A percentile compares a stretch with the other conserved stretches of the same genome.
Conservation (phyloP, 805 yeast genomes). For the Wickerhamomyces bisporus region DNA sequence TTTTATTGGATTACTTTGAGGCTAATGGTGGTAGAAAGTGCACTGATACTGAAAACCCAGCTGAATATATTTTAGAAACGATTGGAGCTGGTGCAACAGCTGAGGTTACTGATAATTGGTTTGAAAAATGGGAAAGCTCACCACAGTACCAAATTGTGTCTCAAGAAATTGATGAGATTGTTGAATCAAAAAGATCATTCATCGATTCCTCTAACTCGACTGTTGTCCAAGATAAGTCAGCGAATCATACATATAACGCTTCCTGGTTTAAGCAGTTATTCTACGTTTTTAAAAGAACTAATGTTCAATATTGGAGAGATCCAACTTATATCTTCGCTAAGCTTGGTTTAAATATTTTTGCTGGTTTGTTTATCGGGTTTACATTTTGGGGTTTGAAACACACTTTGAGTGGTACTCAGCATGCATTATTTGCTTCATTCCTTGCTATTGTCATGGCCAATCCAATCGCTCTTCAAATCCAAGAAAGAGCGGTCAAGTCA, state of each 20-base stretch:
- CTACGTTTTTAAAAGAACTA: slow-evolving; percentile 36
- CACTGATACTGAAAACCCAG: slow-evolving; percentile 47
- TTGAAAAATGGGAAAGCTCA: slow-evolving; percentile 38
- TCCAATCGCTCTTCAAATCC: slow-evolving; percentile 57
- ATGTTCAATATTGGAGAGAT: slow-evolving; percentile 50
- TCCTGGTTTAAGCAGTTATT: slow-evolving; percentile 40
- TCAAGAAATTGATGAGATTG: slow-evolving; percentile 24
- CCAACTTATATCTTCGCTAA: slow-evolving; percentile 59
- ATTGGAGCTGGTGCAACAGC: slow-evolving; percentile 75
- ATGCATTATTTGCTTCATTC: slow-evolving; percentile 55
- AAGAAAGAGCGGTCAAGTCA: slow-evolving; percentile 49
- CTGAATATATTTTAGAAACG: slow-evolving; percentile 63
- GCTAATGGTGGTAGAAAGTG: slow-evolving; percentile 57
- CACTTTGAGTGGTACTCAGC: slow-evolving; percentile 49
- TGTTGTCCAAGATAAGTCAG: slow-evolving; percentile 7
- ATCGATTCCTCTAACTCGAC: not conserved
- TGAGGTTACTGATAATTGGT: slow-evolving; percentile 29
- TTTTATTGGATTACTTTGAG: slow-evolving; percentile 49
- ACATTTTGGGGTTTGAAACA: slow-evolving; percentile 56
- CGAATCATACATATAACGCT: slow-evolving; percentile 24
- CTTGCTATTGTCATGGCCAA: slow-evolving; percentile 52
- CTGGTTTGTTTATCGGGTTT: slow-evolving; percentile 68
- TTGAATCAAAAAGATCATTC: slow-evolving; percentile 21
- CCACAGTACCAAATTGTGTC: slow-evolving; percentile 24
- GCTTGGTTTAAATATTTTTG: slow-evolving; percentile 36